Evolutionary conservation across 106 monocot species (phyloP).

Genomic region (Cymbidium sinense): DNA sequence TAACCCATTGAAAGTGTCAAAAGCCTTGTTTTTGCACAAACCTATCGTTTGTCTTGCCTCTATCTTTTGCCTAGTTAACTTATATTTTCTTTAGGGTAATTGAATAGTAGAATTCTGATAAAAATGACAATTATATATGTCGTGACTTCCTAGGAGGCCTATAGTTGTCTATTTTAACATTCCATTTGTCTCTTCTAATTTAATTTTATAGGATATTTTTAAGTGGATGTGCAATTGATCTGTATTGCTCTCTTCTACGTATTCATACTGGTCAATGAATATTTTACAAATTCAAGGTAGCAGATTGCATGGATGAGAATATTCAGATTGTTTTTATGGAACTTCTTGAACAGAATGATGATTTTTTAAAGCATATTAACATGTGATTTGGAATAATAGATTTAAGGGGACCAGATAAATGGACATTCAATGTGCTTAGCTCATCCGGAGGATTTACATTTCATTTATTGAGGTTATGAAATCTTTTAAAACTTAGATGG

Average conservation of each 20-base stretch:
- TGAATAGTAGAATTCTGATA: background rate
- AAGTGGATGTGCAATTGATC: background rate
- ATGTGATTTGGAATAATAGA: background rate
- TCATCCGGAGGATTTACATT: background rate
- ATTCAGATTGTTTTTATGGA: background rate
- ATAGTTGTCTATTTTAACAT: background rate
- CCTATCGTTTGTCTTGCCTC: background rate
- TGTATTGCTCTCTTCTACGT: background rate
- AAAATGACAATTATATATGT: background rate
- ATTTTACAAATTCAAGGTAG: background rate
- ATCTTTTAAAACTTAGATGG: background rate
- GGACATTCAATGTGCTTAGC: background rate
- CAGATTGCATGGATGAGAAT: background rate
- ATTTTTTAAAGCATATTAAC: background rate
- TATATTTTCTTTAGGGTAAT: background rate
- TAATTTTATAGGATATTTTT: background rate
- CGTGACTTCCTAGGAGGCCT: background rate
- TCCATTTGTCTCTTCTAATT: background rate
- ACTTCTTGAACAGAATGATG: too few relatives aligned
- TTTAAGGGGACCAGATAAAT: background rate
- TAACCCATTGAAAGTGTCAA: background rate
- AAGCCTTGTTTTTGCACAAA: background rate
- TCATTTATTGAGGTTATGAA: background rate
- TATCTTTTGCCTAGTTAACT: background rate
- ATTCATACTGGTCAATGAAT: background rate